Evolutionary conservation across 805 yeast species (phyloP), one percentile per base, ranked within the genome.

Genomic region (Blastobotrys peoriensis): DNA sequence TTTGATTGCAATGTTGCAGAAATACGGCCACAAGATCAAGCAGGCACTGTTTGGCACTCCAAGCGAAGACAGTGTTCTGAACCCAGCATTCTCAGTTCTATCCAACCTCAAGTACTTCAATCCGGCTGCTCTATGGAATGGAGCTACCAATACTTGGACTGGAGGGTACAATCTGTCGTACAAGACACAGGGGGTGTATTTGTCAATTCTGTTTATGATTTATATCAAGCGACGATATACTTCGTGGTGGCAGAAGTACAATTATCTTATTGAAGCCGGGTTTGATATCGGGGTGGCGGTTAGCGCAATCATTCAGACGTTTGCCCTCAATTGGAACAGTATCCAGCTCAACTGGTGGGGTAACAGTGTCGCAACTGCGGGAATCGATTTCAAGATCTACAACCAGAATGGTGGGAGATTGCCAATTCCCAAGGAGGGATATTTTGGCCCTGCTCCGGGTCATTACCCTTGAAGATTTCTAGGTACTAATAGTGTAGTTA

Each of bases 181-280:
- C 40, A 69, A 67, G 50, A 64, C 62, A 28, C 65, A 72, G 1
- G 75, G 73, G 4, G 57, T 71, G 34, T 57, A 57, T 35, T 22
- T 73, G 38, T 68, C 75, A 18, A 66, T 63, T 51, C 40, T 64
- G 33, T 75, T 74, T 67, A 74, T 72, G 70, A 67, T 67, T 52
- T 59, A 62, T 44, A 55, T 74, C 45, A 70, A 70, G 46, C 60
- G 62, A 41, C 58, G 64, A 45, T 74, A 70, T 52, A 58, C 69
- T 4, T 55, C 62, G 18, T 74, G 78, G 79, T 74, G 78, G 78
- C 74, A 72, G 46, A 73, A 71, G 58, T 74, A 74, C 58, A 72
- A 73, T 53, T 74, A 74, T 52, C 64, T 74, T 16, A 58, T 74
- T 43, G 69, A 73, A 35, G 67, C 75, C 45, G 76, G 74, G 1